Percentiles rank a stretch among this genome's conserved stretches.
These are phyloP conservation scores for Apiospora malaysiana DNA, from an alignment of 2,329 filamentous ascomycete genomes.

Conservation along the genomic window DNA sequence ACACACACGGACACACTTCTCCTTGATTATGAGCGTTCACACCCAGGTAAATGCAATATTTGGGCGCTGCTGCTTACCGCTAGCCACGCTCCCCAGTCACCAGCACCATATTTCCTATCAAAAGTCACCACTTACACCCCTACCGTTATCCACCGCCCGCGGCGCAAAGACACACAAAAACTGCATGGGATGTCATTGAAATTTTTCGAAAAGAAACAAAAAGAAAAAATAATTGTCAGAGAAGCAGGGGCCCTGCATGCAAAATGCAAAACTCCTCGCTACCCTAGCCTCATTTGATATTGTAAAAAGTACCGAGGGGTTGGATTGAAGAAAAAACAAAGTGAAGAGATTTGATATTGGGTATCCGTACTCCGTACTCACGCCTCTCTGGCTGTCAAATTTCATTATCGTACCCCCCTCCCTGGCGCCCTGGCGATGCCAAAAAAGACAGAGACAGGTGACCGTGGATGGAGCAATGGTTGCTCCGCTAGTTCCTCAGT, in stretches of 20 bases:
- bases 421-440: background rate
- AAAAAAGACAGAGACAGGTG: conserved; percentile 3
- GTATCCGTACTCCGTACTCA: too few species aligned
- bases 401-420: conserved; percentile 4
- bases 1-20: background rate
- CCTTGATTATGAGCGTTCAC: background rate
- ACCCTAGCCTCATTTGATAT: background rate
- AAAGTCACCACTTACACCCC: conserved; percentile 12
- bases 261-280: background rate
- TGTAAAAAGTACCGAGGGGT: background rate
- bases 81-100: conserved; percentile 1
- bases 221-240: background rate
- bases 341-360: background rate
- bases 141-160: background rate
- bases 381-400: background rate
- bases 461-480: background rate
- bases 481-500: conserved; percentile 5
- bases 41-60: conserved; percentile 6
- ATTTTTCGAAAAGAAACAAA: background rate
- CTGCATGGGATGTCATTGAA: background rate
- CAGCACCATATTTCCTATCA: background rate
- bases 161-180: background rate
- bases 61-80: background rate
- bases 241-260: background rate
- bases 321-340: background rate